A percentile compares a stretch with the other conserved stretches of the same genome.
These are phyloP conservation scores for Herpetospermum pedunculosum DNA, from an alignment of 306 rosid genomes.

Conservation along the genomic window DNA sequence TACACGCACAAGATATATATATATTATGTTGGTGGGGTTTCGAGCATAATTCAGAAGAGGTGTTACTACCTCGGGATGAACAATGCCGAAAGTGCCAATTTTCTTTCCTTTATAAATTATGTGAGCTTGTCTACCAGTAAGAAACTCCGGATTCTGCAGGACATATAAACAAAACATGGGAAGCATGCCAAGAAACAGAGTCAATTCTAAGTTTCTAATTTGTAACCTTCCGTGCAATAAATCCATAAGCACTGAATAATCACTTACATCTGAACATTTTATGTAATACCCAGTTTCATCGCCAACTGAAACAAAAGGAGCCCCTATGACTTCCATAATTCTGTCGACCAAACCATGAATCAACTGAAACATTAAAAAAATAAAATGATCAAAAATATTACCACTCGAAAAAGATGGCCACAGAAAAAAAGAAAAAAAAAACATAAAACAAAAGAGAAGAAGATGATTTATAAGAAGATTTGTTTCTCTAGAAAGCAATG, in stretches of 20 bases:
- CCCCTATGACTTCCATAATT: conserved; percentile 69
- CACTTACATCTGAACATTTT: conserved; percentile 57
- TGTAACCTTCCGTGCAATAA: not conserved
- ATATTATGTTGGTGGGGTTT: not conserved
- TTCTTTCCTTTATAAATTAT: conserved; percentile 50
- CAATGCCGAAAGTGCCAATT: conserved; percentile 80
- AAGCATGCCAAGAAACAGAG: not conserved
- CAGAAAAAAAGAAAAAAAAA: not conserved
- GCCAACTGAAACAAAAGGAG: conserved; percentile 49
- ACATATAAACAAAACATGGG: not conserved
- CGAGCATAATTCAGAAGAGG: not conserved
- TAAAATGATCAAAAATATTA: not conserved
- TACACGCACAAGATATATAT: not conserved
- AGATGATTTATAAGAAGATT: not conserved
- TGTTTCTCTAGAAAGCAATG: not conserved
- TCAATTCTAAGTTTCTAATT: not conserved
- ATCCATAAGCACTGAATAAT: not conserved
- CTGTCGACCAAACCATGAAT: conserved; percentile 92
- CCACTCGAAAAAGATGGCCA: not conserved
- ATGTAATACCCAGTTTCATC: conserved; percentile 49
- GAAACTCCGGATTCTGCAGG: conserved; percentile 83
- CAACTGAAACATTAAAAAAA: conserved; percentile 38
- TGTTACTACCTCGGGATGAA: conserved; percentile 71
- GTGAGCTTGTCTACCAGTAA: conserved; percentile 71
- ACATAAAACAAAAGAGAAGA: not conserved